phyloP scores from a whole-genome alignment of 192 early-diverging fungal genomes.

The Umbelopsis sp. region DNA sequence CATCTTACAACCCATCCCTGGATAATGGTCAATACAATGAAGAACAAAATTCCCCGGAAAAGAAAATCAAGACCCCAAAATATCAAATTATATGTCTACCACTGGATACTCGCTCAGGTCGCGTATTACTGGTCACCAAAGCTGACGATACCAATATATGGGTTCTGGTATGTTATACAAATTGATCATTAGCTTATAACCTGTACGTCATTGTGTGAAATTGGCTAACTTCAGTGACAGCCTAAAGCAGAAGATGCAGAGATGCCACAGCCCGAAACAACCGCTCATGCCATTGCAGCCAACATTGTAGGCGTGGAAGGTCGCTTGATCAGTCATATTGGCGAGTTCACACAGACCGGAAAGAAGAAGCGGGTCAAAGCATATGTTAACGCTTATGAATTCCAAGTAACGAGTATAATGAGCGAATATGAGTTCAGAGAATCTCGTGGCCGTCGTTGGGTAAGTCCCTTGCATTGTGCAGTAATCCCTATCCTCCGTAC shows the following conservation, averaged over 20 bases:
- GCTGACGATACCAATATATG: not conserved
- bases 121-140: not conserved
- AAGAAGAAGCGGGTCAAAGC: slow-evolving; percentile 13
- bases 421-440: not conserved
- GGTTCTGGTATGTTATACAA: not conserved
- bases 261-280: not conserved
- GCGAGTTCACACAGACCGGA: not conserved
- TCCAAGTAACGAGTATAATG: not conserved
- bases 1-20: not conserved
- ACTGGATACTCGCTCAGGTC: not conserved
- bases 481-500: not conserved
- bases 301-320: not conserved
- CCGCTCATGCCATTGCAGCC: not conserved
- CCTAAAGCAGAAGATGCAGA: not conserved
- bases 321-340: slow-evolving; percentile 8
- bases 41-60: not conserved
- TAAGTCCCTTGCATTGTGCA: not conserved
- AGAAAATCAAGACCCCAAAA: not conserved
- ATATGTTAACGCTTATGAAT: not conserved
- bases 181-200: not conserved
- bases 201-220: not conserved
- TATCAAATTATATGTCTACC: not conserved
- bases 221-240: not conserved
- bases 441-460: not conserved
- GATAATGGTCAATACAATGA: not conserved